Evolutionary conservation across 2,329 filamentous ascomycete genomes (phyloP).

Genomic region (Hymenoscyphus infarciens): DNA sequence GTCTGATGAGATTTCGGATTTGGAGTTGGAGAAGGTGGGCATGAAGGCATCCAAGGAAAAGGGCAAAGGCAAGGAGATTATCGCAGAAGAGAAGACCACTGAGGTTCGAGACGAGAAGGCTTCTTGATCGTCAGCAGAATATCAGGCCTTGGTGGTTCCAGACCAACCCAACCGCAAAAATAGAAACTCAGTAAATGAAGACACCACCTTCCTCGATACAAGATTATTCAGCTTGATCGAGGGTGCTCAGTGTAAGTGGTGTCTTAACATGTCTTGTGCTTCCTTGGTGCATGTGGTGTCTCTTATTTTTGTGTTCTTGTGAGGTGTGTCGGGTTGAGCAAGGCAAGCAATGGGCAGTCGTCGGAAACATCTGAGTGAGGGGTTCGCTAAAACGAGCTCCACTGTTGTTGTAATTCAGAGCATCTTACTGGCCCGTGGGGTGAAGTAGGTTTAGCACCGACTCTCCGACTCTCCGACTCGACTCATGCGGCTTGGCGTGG

Average conservation of each 20-base stretch:
- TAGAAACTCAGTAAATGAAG: too few relatives aligned
- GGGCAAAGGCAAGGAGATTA: not conserved
- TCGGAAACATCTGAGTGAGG: not conserved
- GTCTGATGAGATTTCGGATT: not conserved
- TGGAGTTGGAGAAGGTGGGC: not conserved
- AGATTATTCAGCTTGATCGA: not conserved
- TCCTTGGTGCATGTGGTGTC: not conserved
- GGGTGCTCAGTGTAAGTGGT: not conserved
- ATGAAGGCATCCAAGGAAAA: not conserved
- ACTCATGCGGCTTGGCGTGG: not conserved
- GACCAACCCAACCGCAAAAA: too few relatives aligned
- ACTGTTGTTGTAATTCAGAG: not conserved
- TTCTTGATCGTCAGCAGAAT: not conserved
- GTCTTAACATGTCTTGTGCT: not conserved
- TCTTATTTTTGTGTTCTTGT: not conserved
- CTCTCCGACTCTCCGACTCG: not conserved
- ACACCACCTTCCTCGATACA: too few relatives aligned
- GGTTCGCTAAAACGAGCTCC: not conserved
- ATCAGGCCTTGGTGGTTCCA: not conserved
- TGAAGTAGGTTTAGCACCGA: not conserved
- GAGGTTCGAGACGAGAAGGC: not conserved
- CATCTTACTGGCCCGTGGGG: not conserved
- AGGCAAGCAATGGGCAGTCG: too few relatives aligned
- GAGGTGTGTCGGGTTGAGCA: not conserved
- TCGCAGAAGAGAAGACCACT: not conserved